Conservation (phyloP, 805 yeast species). For the Pichia kluyveri region DNA sequence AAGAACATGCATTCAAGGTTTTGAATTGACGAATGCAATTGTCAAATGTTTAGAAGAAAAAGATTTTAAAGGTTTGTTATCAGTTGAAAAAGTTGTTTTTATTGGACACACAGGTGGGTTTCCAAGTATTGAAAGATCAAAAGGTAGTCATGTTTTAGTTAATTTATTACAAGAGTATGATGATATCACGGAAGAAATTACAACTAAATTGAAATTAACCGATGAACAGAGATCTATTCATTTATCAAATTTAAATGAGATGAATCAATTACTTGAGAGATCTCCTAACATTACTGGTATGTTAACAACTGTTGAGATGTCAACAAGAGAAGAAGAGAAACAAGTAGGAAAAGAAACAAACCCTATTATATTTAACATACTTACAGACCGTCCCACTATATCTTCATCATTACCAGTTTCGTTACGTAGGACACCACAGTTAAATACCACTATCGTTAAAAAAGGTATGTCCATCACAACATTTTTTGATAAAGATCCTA, state of each 20-base stretch:
- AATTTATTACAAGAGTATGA: constrained; percentile 73
- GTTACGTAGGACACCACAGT: constrained; percentile 44
- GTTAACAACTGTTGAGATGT: constrained; percentile 74
- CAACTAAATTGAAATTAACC: constrained; percentile 40
- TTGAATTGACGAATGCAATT: constrained; percentile 32
- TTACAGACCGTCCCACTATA: constrained; percentile 85
- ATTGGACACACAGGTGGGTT: constrained; percentile 84
- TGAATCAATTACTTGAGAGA: constrained; percentile 46
- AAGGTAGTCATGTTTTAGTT: constrained; percentile 78
- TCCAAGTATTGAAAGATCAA: constrained; percentile 75
- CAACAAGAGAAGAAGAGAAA: constrained; percentile 49
- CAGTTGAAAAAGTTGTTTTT: constrained; percentile 74
- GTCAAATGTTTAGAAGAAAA: constrained; percentile 24
- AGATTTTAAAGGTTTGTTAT: constrained; percentile 26
- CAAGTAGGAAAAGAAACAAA: constrained; percentile 58
- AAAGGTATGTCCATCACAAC: constrained; percentile 59
- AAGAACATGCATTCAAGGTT: constrained; percentile 29
- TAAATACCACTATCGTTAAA: constrained; percentile 72
- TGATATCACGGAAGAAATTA: constrained; percentile 5
- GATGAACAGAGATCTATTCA: constrained; percentile 44
- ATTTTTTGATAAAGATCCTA: constrained; percentile 23
- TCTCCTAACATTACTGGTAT: constrained; percentile 61
- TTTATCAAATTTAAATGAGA: constrained; percentile 52
- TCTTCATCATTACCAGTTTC: constrained; percentile 83
- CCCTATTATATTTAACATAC: constrained; percentile 81